Evolutionary conservation across 768 basidiomycete species (phyloP), one percentile per base, ranked within the genome.

Genomic region (Termitomyces sp.): DNA sequence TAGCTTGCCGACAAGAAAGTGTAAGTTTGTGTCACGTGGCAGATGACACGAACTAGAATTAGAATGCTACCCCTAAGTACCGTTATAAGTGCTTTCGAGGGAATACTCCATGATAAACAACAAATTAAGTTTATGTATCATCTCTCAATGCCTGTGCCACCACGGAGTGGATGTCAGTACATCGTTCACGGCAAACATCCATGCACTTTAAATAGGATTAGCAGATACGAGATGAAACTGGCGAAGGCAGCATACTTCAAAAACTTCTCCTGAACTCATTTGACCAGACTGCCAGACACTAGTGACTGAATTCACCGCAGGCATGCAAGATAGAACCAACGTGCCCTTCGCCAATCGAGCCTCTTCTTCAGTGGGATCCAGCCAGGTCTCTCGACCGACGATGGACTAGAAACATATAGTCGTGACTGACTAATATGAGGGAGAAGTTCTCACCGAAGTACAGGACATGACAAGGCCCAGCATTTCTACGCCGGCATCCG

Each of bases 401-500:
- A 84, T 64, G 10, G 85, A 78, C 88, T 91, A 55, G 45, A 21
- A 58, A 37, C 12, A 10, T 54, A 41, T 52, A 57, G 62, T 50
- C 52, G 31, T 57, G 3, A 5, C 11, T 43, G 50, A 38, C 26
- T 9, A 19, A 11, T 40, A 19, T 9, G 41, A 7, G 35, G n/a
- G 14, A 50, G 40, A 40, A 47, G 5, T 14, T 69, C 85, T 61
- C 62, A 93, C 93, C 33, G 87, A 86, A 30, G 90, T 81, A 62
- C 89, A 91, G 0, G 95, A 89, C 15, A 85, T 78, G 5, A 95
- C 94, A 14, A 99, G 76, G 3, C 94, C 97, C 41, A 86, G 70
- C 80, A 98, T 85, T 62, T 96, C 91, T 47, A 98, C 86, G 2
- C 95, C 94, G 14, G 96, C 95, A 67, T 96, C 86, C 9, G 93